A percentile compares a stretch with the other conserved stretches of the same genome.
Evolutionary conservation across 805 yeast genomes (phyloP).

Genomic region (Barnettozyma vustinii): DNA sequence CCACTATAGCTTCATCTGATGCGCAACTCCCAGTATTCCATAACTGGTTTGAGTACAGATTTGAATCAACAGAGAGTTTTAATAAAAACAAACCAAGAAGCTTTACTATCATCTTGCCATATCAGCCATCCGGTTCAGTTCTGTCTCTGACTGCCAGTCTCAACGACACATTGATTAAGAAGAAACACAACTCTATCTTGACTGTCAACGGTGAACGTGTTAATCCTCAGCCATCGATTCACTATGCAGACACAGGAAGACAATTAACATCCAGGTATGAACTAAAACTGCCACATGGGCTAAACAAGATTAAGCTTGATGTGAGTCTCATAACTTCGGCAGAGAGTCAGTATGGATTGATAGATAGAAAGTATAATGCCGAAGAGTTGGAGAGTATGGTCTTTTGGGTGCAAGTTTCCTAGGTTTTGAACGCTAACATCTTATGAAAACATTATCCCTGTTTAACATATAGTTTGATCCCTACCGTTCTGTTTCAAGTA

Average conservation of each 20-base stretch:
- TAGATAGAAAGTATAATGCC: conserved; percentile 1
- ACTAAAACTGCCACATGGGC: conserved; percentile 40
- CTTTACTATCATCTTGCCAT: conserved; percentile 42
- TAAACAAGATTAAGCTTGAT: conserved; percentile 39
- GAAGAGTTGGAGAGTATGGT: conserved; percentile 7
- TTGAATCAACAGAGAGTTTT: conserved; percentile 26
- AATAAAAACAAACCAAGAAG: conserved; percentile 26
- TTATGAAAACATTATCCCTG: background rate
- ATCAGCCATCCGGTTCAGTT: conserved; percentile 38
- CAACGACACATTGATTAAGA: conserved; percentile 34
- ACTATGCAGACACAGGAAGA: conserved; percentile 29
- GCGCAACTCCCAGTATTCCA: conserved; percentile 21
- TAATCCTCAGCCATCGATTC: conserved; percentile 38
- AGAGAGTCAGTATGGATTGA: conserved; percentile 6
- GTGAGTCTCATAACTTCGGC: conserved; percentile 28
- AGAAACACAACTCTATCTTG: conserved; percentile 33
- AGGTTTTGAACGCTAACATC: background rate
- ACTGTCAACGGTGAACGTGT: conserved; percentile 41
- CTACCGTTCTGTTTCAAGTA: no score
- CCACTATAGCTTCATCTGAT: conserved; percentile 5
- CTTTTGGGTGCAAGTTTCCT: conserved; percentile 8
- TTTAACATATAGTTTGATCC: no score
- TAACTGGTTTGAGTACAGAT: conserved; percentile 32
- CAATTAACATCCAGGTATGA: conserved; percentile 35
- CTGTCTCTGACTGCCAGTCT: conserved; percentile 37